These are phyloP conservation scores for Kwoniella sp. DNA, from an alignment of 768 basidiomycete species.

Conservation along the genomic window DNA sequence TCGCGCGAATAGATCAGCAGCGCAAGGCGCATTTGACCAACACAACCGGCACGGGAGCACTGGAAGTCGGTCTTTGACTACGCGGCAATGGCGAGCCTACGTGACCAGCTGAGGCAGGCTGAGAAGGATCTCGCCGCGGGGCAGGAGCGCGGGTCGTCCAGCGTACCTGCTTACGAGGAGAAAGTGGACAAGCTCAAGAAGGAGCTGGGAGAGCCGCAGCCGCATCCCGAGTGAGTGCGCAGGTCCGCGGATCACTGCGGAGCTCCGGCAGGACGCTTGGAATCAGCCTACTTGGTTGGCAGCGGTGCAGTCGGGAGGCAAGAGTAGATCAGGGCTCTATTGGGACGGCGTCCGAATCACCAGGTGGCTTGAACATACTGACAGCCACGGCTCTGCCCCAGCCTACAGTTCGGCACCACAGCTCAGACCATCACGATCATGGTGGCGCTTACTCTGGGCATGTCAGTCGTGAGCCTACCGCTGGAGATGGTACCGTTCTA, in stretches of 20 bases:
- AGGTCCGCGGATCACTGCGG: background rate
- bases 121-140: slow-evolving; percentile 12
- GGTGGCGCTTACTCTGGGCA: slow-evolving; percentile 31
- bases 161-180: slow-evolving; percentile 14
- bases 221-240: slow-evolving; percentile 36
- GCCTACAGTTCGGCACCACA: slow-evolving; percentile 38
- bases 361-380: too few relatives aligned
- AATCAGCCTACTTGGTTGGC: too few relatives aligned
- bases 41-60: too few relatives aligned
- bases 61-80: too few relatives aligned
- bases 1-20: too few relatives aligned
- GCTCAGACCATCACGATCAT: slow-evolving; percentile 37
- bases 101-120: slow-evolving; percentile 17
- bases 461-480: slow-evolving; percentile 33
- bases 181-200: slow-evolving; percentile 23
- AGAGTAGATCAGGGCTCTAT: too few relatives aligned
- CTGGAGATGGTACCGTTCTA: slow-evolving; percentile 33
- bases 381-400: too few relatives aligned
- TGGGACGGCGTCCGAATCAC: too few relatives aligned
- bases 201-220: slow-evolving; percentile 29
- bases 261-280: too few relatives aligned
- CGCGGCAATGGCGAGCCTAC: background rate
- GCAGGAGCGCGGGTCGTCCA: slow-evolving; percentile 11
- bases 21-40: too few relatives aligned
- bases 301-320: too few relatives aligned